Conservation (phyloP, 495 filamentous ascomycete species). For the Daldinia concentrica region DNA sequence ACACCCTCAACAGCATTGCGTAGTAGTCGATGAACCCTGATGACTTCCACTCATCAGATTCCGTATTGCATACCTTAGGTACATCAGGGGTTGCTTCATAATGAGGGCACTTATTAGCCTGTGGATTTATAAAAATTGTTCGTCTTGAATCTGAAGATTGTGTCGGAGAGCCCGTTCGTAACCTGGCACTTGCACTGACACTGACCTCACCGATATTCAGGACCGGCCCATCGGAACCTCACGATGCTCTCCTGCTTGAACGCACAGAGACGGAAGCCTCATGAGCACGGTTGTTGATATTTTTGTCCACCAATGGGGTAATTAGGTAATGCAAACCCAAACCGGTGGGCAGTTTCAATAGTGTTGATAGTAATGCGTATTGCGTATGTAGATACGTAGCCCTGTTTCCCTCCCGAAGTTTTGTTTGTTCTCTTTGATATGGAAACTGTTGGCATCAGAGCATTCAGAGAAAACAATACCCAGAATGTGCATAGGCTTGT, state of each 20-base stretch:
- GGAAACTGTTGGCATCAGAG: constrained; percentile 13
- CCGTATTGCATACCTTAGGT: constrained; percentile 35
- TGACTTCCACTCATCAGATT: constrained; percentile 24
- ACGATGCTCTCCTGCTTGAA: constrained; percentile 17
- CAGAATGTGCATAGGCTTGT: constrained; percentile 7
- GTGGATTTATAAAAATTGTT: constrained; percentile 20
- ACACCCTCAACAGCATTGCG: constrained; percentile 24
- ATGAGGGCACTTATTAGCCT: constrained; percentile 31
- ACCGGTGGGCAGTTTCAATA: constrained; percentile 17
- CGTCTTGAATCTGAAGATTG: constrained; percentile 40
- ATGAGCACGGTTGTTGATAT: constrained; percentile 8
- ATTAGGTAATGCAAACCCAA: constrained; percentile 4
- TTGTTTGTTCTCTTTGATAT: constrained; percentile 18
- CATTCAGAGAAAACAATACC: constrained; percentile 11
- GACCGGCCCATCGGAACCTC: constrained; percentile 15
- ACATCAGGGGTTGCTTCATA: constrained; percentile 11
- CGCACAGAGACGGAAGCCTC: constrained; percentile 21
- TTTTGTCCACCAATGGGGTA: constrained; percentile 17
- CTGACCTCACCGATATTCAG: constrained; percentile 24
- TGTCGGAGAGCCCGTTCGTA: constrained; percentile 21
- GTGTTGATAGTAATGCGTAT: constrained; percentile 15
- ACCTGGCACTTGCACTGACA: constrained; percentile 10
- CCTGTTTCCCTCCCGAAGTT: constrained; percentile 12
- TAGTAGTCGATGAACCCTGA: constrained; percentile 24
- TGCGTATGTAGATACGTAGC: constrained; percentile 19